Evolutionary conservation across 352 stramenopile species (phyloP).

Genomic region (Pythium monospermum): DNA sequence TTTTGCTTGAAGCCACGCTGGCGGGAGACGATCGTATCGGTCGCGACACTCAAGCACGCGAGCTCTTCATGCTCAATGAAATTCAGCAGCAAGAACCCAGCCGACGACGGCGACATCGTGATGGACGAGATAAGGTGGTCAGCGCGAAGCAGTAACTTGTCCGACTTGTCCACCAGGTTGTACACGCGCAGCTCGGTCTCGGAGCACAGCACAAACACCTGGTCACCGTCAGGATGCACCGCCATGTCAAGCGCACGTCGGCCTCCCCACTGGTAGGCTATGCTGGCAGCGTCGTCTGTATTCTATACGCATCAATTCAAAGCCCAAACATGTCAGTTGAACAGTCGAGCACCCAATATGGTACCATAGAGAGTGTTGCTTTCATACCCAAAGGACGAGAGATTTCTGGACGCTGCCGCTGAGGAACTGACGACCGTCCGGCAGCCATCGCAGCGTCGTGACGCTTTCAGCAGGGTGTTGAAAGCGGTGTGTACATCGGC

Average conservation of each 20-base stretch:
- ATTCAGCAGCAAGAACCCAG: conserved; percentile 57
- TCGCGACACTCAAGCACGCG: conserved; percentile 41
- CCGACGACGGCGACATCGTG: conserved; percentile 32
- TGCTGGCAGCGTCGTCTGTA: conserved; percentile 32
- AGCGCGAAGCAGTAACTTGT: conserved; percentile 46
- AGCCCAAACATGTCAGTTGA: too few species aligned
- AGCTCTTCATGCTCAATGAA: conserved; percentile 61
- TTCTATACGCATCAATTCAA: conserved; percentile 28
- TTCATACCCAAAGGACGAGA: conserved; percentile 67
- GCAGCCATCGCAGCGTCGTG: conserved; percentile 48
- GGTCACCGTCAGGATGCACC: conserved; percentile 46
- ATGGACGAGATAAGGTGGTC: conserved; percentile 58
- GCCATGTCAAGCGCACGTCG: conserved; percentile 53
- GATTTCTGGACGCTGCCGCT: conserved; percentile 71
- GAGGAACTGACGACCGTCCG: conserved; percentile 53
- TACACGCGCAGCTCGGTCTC: conserved; percentile 56
- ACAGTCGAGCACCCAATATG: too few species aligned
- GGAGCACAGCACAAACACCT: conserved; percentile 55
- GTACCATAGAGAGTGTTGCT: not conserved
- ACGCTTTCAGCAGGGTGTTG: conserved; percentile 54
- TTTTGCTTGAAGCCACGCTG: conserved; percentile 55
- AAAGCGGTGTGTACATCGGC: conserved; percentile 39
- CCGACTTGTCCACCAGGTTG: conserved; percentile 49
- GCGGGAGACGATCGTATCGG: conserved; percentile 35
- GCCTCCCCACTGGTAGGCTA: conserved; percentile 65